Evolutionary conservation across 176 grass and related monocot genomes (phyloP), one percentile per base, ranked within the genome.

Genomic region (Raddia guianensis): DNA sequence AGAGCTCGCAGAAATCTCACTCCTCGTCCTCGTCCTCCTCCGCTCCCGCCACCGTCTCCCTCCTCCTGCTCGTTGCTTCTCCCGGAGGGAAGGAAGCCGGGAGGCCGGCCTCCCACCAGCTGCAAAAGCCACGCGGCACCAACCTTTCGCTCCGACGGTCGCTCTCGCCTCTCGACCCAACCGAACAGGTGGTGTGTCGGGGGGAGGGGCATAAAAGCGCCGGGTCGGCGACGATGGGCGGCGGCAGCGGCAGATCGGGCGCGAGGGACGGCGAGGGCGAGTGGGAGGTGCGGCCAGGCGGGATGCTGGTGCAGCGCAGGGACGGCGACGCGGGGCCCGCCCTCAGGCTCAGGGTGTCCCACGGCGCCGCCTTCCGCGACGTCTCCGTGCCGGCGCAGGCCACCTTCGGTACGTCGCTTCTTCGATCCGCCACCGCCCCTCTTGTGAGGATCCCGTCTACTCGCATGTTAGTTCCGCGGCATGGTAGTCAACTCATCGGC

Each of bases 221-320:
- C 19, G 40, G 76, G 40, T 21, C 9, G 86, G 27, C 78, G 75
- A 86, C 64, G 80, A 77, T 77, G 80, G 77, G 62, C 67, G 75
- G 70, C 33, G 60, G 68, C 33, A 44, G 51, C 8, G 48, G 75
- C 79, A 79, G 79, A 86, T 86, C 83, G 68, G 73, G 68, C 68
- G 66, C 66, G 66, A 77, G 73, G 73, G 87, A 82, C 45, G 60
- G 74, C 78, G 89, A 76, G 37, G 68, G 81, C 45, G 89, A 90
- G 84, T 98, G 84, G 95, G 95, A 99, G 88, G 75, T 99, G 62
- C 86, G 86, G 49, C 95, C 95, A 5, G 90, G 95, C 65, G 95
- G 95, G 77, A 95, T 95, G 96, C 86, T 95, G 16, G 92, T 95
- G 60, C 92, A 99, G 82, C 91, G 88, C 79, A 93, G 92, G 79